Base-by-base conservation (phyloP, 768 basidiomycete species). In the Podaxis carcinomalis region DNA sequence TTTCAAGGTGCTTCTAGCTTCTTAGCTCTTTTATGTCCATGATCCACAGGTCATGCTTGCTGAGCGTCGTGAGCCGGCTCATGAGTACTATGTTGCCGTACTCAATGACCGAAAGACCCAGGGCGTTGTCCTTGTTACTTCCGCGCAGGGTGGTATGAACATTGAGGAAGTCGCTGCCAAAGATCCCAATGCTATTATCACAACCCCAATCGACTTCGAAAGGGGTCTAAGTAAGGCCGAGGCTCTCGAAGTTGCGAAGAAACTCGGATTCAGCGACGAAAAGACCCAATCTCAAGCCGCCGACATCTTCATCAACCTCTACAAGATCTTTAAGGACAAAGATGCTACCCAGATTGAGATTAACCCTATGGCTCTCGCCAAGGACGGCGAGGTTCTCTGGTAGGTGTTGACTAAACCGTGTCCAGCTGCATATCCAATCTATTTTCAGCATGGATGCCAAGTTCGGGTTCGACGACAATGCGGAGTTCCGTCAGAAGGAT, bases 271-370 rank as follows among this genome's bases (percentile, higher is more conserved):
- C 80, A 86, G 87, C 72, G 80, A 80, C 62, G 83, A 85, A 27
- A 71, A 76, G 27, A 83, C 90, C 2, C 87, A 91, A 70, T 81
- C 83, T 56, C 87, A 97, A 71, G 97, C 97, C 10, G 96, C 95
- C 0, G 86, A 92, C 65, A 92, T 93, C 65, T 98, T 99, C 75
- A 83, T 90, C 68, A 91, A 95, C 68, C 83, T 99, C 59, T 98
- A 97, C 80, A 89, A 84, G 69, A 89, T 99, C 70, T 98, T 97
- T 84, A 97, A 94, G 77, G 95, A 98, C 61, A 98, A 95, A 80
- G 97, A 99, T 71, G 95, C 97, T 1, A 98, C 96, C 13, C 97
- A 98, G 75, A 97, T 99, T 68, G 97, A 99, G 78, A 99, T 99
- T 74, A 99, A 99, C 78, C 97, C 97, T 19, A 81, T 99, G 81